Percentiles rank a stretch among this genome's conserved stretches.
These are phyloP conservation scores for Bipolaris bicolor DNA, from an alignment of 2,329 filamentous ascomycete species.

Conservation along the genomic window DNA sequence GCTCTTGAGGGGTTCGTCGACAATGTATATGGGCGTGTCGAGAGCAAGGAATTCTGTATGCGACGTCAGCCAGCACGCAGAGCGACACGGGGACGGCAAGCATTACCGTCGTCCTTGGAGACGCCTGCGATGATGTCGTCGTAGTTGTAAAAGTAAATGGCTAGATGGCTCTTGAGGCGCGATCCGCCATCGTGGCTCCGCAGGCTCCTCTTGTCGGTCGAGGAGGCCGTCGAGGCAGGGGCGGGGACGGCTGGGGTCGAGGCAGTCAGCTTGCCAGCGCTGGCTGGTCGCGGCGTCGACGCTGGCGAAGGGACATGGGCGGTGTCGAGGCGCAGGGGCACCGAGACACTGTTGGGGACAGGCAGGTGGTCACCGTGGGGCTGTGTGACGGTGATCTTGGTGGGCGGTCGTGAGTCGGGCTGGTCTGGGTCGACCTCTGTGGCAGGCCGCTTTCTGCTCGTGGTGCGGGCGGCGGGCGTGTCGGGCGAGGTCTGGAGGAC, in stretches of 20 bases:
- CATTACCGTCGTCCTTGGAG: slow-evolving; percentile 74
- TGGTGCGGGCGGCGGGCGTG: slow-evolving; percentile 27
- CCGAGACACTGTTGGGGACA: slow-evolving; percentile 52
- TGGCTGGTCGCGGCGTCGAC: slow-evolving; percentile 42
- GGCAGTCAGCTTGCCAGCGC: slow-evolving; percentile 33
- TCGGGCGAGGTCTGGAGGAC: slow-evolving; percentile 16
- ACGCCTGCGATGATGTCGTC: slow-evolving; percentile 91
- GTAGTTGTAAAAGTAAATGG: slow-evolving; percentile 90
- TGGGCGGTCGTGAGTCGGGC: slow-evolving; percentile 48
- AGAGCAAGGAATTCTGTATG: slow-evolving; percentile 70
- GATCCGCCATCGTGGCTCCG: slow-evolving; percentile 83
- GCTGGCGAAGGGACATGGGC: slow-evolving; percentile 43
- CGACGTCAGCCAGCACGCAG: slow-evolving; percentile 23
- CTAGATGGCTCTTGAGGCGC: slow-evolving; percentile 88
- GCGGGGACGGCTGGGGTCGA: slow-evolving; percentile 24
- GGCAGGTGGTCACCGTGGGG: slow-evolving; percentile 52
- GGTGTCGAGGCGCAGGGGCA: slow-evolving; percentile 39
- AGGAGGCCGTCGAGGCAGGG: slow-evolving; percentile 16
- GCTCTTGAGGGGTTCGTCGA: slow-evolving; percentile 60
- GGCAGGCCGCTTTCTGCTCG: slow-evolving; percentile 42
- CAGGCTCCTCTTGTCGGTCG: slow-evolving; percentile 73
- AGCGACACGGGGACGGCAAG: slow-evolving; percentile 17
- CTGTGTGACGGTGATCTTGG: slow-evolving; percentile 51
- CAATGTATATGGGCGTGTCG: slow-evolving; percentile 74
- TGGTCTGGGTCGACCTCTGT: slow-evolving; percentile 31